phyloP scores from a whole-genome alignment of 805 yeast species.

The Vanderwaltozyma polyspora region DNA sequence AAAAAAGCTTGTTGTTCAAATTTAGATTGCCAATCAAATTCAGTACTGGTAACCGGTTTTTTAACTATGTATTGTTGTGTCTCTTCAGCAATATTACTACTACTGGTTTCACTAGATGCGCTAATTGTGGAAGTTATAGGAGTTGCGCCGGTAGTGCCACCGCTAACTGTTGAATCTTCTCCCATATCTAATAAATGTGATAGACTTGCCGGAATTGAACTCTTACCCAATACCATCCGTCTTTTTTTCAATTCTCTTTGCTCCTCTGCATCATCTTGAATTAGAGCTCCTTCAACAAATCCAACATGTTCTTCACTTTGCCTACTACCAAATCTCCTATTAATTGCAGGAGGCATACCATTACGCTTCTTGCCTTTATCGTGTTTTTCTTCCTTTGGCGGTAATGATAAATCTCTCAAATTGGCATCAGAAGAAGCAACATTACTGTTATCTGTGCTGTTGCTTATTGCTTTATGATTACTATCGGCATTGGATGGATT shows the following conservation, averaged over 20 bases:
- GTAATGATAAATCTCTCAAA: too few relatives aligned
- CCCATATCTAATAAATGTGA: slow-evolving; percentile 29
- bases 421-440: too few relatives aligned
- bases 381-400: too few relatives aligned
- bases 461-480: too few relatives aligned
- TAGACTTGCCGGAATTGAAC: slow-evolving; percentile 46
- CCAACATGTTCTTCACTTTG: slow-evolving; percentile 24
- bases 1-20: slow-evolving; percentile 27
- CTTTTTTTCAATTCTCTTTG: slow-evolving; percentile 39
- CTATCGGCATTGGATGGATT: too few relatives aligned
- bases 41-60: slow-evolving; percentile 23
- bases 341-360: slow-evolving; percentile 55
- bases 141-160: too few relatives aligned
- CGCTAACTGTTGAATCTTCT: background rate
- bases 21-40: slow-evolving; percentile 24
- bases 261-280: slow-evolving; percentile 33
- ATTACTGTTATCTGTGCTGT: too few relatives aligned
- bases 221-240: slow-evolving; percentile 40
- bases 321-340: slow-evolving; percentile 30
- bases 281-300: slow-evolving; percentile 30
- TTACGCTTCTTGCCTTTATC: slow-evolving; percentile 33
- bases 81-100: slow-evolving; percentile 1
- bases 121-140: background rate
- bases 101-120: background rate
- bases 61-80: slow-evolving; percentile 21